Conservation (phyloP, 176 grass and related monocot species). For the Triticum dicoccoides region DNA sequence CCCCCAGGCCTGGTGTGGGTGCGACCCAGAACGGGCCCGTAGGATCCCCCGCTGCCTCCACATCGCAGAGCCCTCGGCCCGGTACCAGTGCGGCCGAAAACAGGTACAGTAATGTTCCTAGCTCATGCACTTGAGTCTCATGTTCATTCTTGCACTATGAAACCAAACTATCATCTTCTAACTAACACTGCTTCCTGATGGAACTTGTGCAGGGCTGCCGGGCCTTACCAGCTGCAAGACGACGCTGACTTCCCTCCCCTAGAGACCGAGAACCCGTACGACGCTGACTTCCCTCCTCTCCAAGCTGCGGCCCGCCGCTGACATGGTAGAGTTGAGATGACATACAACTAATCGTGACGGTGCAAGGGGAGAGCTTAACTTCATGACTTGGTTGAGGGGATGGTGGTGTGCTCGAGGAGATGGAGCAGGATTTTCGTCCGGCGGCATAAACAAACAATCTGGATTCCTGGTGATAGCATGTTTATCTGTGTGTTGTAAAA, state of each 20-base stretch:
- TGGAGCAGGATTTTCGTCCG: too few species aligned
- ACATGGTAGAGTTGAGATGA: conserved; percentile 18
- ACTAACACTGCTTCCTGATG: background rate
- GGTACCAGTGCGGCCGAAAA: background rate
- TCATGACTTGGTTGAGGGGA: background rate
- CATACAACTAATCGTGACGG: conserved; percentile 15
- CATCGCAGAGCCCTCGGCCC: background rate
- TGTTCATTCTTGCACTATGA: background rate
- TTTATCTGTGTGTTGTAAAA: conserved; percentile 31
- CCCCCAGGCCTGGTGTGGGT: background rate
- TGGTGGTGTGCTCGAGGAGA: too few species aligned
- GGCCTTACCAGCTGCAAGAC: conserved; percentile 43
- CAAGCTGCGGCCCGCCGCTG: conserved; percentile 3
- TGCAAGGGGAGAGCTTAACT: conserved; percentile 18
- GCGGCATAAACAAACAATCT: too few species aligned
- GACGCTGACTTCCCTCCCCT: conserved; percentile 75
- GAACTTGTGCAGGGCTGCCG: conserved; percentile 38
- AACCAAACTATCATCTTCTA: background rate
- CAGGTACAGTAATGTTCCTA: conserved; percentile 20
- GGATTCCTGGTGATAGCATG: conserved; percentile 13
- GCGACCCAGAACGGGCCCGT: background rate
- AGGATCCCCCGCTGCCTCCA: background rate
- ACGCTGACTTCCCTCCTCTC: conserved; percentile 50
- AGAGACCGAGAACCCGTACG: background rate
- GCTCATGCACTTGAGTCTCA: background rate